Base-by-base conservation (phyloP, 2,329 filamentous ascomycete species). In the Nothophaeocryptopus gaeumannii region DNA sequence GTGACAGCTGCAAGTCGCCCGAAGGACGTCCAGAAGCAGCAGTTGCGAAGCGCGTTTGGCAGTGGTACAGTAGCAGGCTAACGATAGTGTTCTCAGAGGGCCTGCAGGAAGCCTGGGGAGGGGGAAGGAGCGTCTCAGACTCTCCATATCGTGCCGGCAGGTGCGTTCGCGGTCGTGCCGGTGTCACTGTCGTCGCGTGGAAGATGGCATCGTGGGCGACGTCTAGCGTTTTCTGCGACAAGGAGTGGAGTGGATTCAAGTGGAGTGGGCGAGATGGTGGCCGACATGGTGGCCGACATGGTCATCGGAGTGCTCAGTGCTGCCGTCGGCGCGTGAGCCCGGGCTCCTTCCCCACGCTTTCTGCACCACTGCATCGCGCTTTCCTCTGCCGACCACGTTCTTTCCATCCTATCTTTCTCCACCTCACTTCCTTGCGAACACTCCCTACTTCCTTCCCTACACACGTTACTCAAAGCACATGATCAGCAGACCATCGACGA, bases 1-100 rank as follows among this genome's bases (percentile, higher is more conserved):
- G 53, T 56, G 53, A 53, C 50, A 53, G 47, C 46, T 56, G 53
- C 53, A 50, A 5, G 39, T 42, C 53, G 39, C 53, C 46, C 38
- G 45, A 50, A 48, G 37, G 37, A 26, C 20, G 20, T 26, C 20
- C 20, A 26, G 20, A 26, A 26, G 20, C 20, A 26, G 20, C 20
- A 26, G 20, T 26, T 26, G 20, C 20, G 20, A 26, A 26, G 20
- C 7, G 20, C 20, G 7, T 26, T 26, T 26, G 20, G 20, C 20
- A 26, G 20, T 3, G 20, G 20, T n/a, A n/a, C n/a, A n/a, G n/a
- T 26, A 26, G 20, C 20, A 26, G 20, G 20, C 20, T 26, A 7
- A 3, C 5, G 12, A 14, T 33, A 8, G 14, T 32, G 41, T 34
- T 26, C 11, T 3, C n/a, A 10, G 41, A n/a, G 45, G 36, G 33